These are phyloP conservation scores for Lolium rigidum DNA, from an alignment of 176 grass and related monocot species.

Conservation along the genomic window DNA sequence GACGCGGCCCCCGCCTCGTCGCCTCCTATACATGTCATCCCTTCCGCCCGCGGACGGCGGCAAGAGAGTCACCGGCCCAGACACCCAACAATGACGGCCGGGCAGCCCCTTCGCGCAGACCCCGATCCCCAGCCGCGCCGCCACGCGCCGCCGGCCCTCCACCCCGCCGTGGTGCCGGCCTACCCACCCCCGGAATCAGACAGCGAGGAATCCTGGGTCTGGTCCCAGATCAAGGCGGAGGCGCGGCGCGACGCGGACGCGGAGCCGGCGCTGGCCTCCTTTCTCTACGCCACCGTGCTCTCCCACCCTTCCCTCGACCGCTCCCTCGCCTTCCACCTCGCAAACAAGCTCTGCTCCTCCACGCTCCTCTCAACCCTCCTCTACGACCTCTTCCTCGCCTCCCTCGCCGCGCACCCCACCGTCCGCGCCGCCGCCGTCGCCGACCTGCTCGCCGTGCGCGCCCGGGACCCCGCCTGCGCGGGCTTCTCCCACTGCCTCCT, in stretches of 20 bases:
- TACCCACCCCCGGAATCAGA: slow-evolving; percentile 81
- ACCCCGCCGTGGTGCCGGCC: slow-evolving; percentile 44
- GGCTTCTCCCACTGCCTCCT: slow-evolving; percentile 90
- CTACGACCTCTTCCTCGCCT: slow-evolving; percentile 84
- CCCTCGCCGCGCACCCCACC: slow-evolving; percentile 60
- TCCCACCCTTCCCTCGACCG: slow-evolving; percentile 76
- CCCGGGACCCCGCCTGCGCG: slow-evolving; percentile 75
- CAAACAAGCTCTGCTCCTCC: slow-evolving; percentile 96
- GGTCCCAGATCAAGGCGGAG: slow-evolving; percentile 93
- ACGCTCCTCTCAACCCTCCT: slow-evolving; percentile 88
- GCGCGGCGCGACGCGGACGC: slow-evolving; percentile 81
- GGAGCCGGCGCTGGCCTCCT: slow-evolving; percentile 82
- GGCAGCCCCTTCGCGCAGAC: slow-evolving; percentile 39
- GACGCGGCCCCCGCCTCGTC: neutral
- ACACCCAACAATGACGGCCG: slow-evolving; percentile 50
- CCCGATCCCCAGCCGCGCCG: neutral
- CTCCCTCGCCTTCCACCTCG: slow-evolving; percentile 91
- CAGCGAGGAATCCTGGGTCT: slow-evolving; percentile 77
- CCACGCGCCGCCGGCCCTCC: slow-evolving; percentile 29
- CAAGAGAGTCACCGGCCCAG: neutral
- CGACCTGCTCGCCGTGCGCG: slow-evolving; percentile 70
- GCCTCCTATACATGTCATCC: slow-evolving; percentile 24
- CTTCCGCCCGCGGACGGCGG: neutral
- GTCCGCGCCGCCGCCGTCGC: slow-evolving; percentile 63
- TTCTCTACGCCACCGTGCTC: slow-evolving; percentile 92